Base-by-base conservation (phyloP, 2,329 filamentous ascomycete genomes). In the Rugonectria rugulosa region DNA sequence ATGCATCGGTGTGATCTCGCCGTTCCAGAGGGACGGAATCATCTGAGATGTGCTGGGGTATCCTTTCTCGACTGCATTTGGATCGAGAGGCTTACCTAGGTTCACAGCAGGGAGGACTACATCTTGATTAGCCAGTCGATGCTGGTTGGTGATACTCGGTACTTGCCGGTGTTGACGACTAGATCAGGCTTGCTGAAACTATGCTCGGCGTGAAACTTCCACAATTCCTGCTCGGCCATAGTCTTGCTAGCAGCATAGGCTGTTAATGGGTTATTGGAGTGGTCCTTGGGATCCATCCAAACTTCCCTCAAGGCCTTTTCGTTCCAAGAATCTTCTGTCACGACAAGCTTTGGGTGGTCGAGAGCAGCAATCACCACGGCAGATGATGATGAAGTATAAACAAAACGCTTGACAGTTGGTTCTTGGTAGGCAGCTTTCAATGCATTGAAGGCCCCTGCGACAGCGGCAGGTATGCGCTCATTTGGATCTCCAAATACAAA, bases 221-320 rank as follows among this genome's bases (percentile, higher is more conserved):
- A 79, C 4, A 72, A 29, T 2, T 66, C 71, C 49, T 71, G 64
- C 44, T 79, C 77, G 0, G 65, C 66, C 47, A 71, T 64, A 0
- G 63, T 60, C 53, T 79, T 79, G 52, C 74, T 76, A 0, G 77
- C 75, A 0, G 58, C 59, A 44, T 79, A 79, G 1, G 74, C 70
- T 7, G 52, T 9, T 2, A 47, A 60, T 0, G 56, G 49, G n/a
- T 70, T 63, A 2, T 71, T 68, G 0, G 65, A 47, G 0, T 59
- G 62, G 26, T 75, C 77, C 1, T 71, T 74, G 3, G 70, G 72
- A 3, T 70, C 70, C 12, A 69, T 69, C 70, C 74, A 76, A 1
- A 76, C 76, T 5, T 44, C 34, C 20, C 72, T 58, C 14, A 73
- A 55, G 6, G 65, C 68, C 2, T 54, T 57, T 11, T 75, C 69